A percentile compares a stretch with the other conserved stretches of the same genome.
Evolutionary conservation across 2,329 filamentous ascomycete genomes (phyloP).

Genomic region (Paraphaeosphaeria sporulosa): DNA sequence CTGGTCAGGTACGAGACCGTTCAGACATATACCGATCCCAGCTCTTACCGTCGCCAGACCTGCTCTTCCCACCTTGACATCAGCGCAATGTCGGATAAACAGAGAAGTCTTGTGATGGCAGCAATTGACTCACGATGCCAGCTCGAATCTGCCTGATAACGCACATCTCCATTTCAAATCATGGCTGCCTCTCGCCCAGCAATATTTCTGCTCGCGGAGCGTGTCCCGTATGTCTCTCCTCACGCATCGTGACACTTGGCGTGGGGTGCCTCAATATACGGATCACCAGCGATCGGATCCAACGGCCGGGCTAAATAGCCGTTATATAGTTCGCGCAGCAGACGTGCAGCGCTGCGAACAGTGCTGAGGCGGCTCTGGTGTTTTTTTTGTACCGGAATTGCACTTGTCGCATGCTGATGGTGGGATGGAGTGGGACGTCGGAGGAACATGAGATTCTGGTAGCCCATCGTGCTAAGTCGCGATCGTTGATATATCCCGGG

Average conservation of each 20-base stretch:
- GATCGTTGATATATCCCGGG: background rate
- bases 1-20: background rate
- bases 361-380: conserved; percentile 8
- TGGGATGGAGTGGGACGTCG: background rate
- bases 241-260: background rate
- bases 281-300: background rate
- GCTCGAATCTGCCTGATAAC: background rate
- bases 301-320: conserved; percentile 7
- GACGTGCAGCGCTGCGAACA: background rate
- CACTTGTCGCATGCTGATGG: conserved; percentile 1
- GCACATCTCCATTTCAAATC: background rate
- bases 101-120: background rate
- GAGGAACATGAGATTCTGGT: background rate
- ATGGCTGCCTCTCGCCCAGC: no score
- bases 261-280: conserved; percentile 5
- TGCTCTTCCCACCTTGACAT: background rate
- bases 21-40: conserved; percentile 7
- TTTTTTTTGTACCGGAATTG: conserved; percentile 12
- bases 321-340: conserved; percentile 10
- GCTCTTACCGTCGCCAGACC: background rate
- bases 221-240: background rate
- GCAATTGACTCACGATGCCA: background rate
- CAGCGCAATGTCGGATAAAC: conserved; percentile 9
- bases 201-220: no score
- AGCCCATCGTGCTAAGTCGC: background rate